Percentiles rank a stretch among this genome's conserved stretches.
Evolutionary conservation across 179 eudicot species (phyloP).

Genomic region (Silene coronaria): DNA sequence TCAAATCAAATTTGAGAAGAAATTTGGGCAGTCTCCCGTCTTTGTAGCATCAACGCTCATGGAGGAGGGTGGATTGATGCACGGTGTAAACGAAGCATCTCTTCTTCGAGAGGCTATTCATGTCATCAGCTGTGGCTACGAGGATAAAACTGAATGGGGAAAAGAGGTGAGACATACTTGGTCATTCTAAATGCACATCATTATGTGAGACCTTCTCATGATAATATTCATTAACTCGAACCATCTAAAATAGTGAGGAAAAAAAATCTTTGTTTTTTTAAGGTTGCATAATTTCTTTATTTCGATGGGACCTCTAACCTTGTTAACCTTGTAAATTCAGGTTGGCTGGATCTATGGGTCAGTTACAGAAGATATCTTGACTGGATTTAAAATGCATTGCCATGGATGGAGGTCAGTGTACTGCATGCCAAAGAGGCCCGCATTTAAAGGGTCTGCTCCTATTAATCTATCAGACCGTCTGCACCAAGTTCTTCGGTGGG

Average conservation of each 20-base stretch:
- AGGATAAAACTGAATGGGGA: slow-evolving; percentile 78
- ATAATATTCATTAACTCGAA: not conserved
- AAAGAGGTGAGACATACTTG: slow-evolving; percentile 44
- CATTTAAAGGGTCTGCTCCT: slow-evolving; percentile 93
- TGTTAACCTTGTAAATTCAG: slow-evolving; percentile 29
- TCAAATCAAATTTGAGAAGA: slow-evolving; percentile 64
- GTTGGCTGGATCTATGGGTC: slow-evolving; percentile 93
- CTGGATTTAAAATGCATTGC: slow-evolving; percentile 95
- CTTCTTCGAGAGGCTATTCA: slow-evolving; percentile 70
- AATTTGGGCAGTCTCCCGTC: slow-evolving; percentile 64
- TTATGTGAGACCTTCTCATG: not conserved
- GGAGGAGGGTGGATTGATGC: slow-evolving; percentile 55
- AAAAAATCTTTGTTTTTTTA: too few relatives aligned
- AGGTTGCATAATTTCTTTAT: not conserved
- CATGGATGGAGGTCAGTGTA: slow-evolving; percentile 94
- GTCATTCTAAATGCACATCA: not conserved
- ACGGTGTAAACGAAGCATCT: slow-evolving; percentile 47
- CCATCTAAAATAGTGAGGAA: not conserved
- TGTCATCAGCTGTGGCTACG: slow-evolving; percentile 75
- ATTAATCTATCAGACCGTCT: slow-evolving; percentile 91
- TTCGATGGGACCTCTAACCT: not conserved
- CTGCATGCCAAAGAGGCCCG: slow-evolving; percentile 87
- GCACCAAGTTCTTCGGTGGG: slow-evolving; percentile 96
- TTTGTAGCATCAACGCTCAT: slow-evolving; percentile 55
- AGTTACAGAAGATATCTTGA: slow-evolving; percentile 89